These are phyloP conservation scores for Leccinum subgranulosum DNA, from an alignment of 768 basidiomycete genomes.

Conservation along the genomic window DNA sequence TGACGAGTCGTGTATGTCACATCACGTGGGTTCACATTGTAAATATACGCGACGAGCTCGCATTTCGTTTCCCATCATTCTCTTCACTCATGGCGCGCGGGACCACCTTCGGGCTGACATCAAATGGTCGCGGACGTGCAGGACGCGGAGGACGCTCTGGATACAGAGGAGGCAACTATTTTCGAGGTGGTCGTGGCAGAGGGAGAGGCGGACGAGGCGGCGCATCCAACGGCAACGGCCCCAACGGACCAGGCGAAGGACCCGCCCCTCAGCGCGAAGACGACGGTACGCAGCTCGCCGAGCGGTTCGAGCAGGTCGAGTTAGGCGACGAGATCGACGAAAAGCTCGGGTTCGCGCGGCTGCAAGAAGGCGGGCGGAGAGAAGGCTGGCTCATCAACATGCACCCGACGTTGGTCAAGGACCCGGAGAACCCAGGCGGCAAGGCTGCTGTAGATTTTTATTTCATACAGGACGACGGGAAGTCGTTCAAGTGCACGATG, in stretches of 20 bases:
- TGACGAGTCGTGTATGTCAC: conserved; percentile 29
- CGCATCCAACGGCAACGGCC: conserved; percentile 20
- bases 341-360: conserved; percentile 81
- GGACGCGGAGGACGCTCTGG: conserved; percentile 40
- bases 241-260: conserved; percentile 39
- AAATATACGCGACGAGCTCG: conserved; percentile 6
- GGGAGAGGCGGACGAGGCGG: conserved; percentile 39
- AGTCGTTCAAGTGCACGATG: conserved; percentile 92
- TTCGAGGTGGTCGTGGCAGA: conserved; percentile 49
- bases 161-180: conserved; percentile 30
- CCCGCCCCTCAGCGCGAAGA: conserved; percentile 71
- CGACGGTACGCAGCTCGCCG: conserved; percentile 84
- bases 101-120: conserved; percentile 52
- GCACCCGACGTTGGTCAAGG: conserved; percentile 94
- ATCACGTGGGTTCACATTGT: conserved; percentile 15
- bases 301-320: conserved; percentile 77
- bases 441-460: conserved; percentile 93
- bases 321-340: conserved; percentile 88
- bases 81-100: conserved; percentile 40
- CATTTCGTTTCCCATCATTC: neutral
- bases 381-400: conserved; percentile 98
- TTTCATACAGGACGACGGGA: conserved; percentile 96
- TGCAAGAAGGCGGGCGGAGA: conserved; percentile 72
- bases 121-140: conserved; percentile 39
- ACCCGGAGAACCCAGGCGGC: conserved; percentile 79